Percentiles rank a stretch among this genome's conserved stretches.
These are phyloP conservation scores for Desmodesmus armatus DNA, from an alignment of 139 green algal species.

Conservation along the genomic window DNA sequence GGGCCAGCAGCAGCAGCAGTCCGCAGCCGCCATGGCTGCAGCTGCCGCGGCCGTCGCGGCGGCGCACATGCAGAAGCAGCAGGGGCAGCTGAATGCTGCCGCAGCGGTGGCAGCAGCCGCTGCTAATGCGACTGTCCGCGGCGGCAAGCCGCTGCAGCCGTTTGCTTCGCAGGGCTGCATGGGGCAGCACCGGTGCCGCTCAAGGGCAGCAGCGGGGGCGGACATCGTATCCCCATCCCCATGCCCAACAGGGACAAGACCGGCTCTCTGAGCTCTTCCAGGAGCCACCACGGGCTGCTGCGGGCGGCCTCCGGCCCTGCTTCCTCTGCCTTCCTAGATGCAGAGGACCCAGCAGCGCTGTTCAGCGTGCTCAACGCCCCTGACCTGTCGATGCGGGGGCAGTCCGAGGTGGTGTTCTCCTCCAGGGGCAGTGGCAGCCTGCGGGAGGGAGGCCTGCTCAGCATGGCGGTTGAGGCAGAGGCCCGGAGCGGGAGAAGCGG, in stretches of 20 bases:
- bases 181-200: not conserved
- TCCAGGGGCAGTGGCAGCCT: too few species aligned
- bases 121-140: not conserved
- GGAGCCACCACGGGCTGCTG: not conserved
- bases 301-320: not conserved
- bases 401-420: too few species aligned
- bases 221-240: not conserved
- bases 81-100: not conserved
- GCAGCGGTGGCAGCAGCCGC: not conserved
- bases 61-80: conserved; percentile 8
- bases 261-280: not conserved
- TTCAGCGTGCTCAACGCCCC: too few species aligned
- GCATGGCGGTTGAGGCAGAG: too few species aligned
- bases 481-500: too few species aligned
- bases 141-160: not conserved
- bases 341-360: too few species aligned
- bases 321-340: not conserved
- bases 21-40: not conserved
- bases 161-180: not conserved
- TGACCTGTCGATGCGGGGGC: too few species aligned
- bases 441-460: too few species aligned
- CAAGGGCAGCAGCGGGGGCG: not conserved
- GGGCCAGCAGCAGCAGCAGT: not conserved
- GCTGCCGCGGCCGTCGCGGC: not conserved
- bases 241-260: not conserved